Evolutionary conservation across 495 filamentous ascomycete genomes (phyloP).

Genomic region (Ascobolus immersus): DNA sequence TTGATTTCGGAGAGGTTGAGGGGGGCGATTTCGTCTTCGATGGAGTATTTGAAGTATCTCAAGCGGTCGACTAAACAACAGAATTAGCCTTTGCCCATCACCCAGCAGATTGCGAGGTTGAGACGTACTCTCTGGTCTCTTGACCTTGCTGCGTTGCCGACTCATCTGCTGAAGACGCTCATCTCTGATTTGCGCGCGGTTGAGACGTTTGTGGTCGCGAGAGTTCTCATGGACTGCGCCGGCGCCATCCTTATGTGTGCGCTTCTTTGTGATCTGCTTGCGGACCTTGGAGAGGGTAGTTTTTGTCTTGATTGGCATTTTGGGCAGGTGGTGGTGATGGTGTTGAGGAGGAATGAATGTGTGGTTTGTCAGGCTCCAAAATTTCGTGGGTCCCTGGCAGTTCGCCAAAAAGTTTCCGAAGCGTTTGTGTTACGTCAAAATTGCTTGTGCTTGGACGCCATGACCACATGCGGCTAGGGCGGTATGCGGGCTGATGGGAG

Average conservation of each 20-base stretch:
- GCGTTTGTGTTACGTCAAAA: too few relatives aligned
- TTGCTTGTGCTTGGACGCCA: too few relatives aligned
- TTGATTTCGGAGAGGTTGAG: too few relatives aligned
- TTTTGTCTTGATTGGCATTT: neutral
- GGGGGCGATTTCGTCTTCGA: too few relatives aligned
- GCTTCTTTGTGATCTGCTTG: neutral
- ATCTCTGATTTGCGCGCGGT: slow-evolving; percentile 12
- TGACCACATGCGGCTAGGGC: too few relatives aligned
- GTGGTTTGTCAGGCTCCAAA: too few relatives aligned
- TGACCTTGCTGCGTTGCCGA: slow-evolving; percentile 4
- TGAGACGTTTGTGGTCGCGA: slow-evolving; percentile 13
- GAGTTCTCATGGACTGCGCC: slow-evolving; percentile 4
- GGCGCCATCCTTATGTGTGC: neutral
- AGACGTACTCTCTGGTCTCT: slow-evolving; percentile 9
- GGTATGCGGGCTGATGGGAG: too few relatives aligned
- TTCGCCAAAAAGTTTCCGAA: too few relatives aligned
- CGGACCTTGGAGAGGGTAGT: neutral
- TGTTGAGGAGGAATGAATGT: too few relatives aligned
- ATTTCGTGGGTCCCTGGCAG: too few relatives aligned
- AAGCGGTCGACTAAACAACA: slow-evolving; percentile 9
- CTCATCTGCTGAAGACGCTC: slow-evolving; percentile 9
- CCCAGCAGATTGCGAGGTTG: neutral
- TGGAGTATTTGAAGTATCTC: slow-evolving; percentile 13
- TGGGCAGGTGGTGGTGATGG: neutral
- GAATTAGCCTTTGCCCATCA: neutral